Evolutionary conservation across 495 filamentous ascomycete genomes (phyloP).

Genomic region (Lasiosphaeria miniovina): DNA sequence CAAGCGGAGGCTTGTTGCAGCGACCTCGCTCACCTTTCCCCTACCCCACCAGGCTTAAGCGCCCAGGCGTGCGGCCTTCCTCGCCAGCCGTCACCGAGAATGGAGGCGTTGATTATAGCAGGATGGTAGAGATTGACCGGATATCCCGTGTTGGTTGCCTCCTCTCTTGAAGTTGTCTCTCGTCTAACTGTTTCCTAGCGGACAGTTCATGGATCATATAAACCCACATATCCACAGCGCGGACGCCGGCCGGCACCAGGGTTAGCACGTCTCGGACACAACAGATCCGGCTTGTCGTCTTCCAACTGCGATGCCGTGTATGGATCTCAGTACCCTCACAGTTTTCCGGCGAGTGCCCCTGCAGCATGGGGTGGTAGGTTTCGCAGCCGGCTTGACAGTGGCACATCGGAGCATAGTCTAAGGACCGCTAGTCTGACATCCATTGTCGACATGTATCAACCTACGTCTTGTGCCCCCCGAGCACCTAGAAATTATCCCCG

Average conservation of each 20-base stretch:
- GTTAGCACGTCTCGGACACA: slow-evolving; percentile 33
- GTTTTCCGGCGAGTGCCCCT: slow-evolving; percentile 7
- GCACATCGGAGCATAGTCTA: slow-evolving; percentile 18
- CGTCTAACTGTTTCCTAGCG: slow-evolving; percentile 29
- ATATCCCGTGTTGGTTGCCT: slow-evolving; percentile 38
- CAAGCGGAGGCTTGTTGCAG: slow-evolving; percentile 36
- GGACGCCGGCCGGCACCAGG: slow-evolving; percentile 32
- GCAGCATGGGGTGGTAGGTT: slow-evolving; percentile 6
- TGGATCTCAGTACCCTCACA: slow-evolving; percentile 20
- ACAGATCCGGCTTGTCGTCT: slow-evolving; percentile 34
- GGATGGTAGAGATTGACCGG: slow-evolving; percentile 49
- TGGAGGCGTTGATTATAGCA: slow-evolving; percentile 46
- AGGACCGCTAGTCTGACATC: slow-evolving; percentile 42
- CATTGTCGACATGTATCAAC: slow-evolving; percentile 40
- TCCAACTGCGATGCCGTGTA: slow-evolving; percentile 29
- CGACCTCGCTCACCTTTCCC: slow-evolving; percentile 61
- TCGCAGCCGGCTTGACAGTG: slow-evolving; percentile 9
- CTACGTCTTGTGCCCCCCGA: slow-evolving; percentile 20
- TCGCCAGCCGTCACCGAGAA: slow-evolving; percentile 59
- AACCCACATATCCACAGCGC: slow-evolving; percentile 36
- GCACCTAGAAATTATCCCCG: slow-evolving; percentile 1
- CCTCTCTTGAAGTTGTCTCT: background rate
- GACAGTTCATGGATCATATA: slow-evolving; percentile 41
- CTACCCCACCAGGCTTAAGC: slow-evolving; percentile 62
- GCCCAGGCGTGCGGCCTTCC: slow-evolving; percentile 60